A percentile compares a stretch with the other conserved stretches of the same genome.
phyloP scores from a whole-genome alignment of 31 red algal species.

The Asparagopsis taxiformis region DNA sequence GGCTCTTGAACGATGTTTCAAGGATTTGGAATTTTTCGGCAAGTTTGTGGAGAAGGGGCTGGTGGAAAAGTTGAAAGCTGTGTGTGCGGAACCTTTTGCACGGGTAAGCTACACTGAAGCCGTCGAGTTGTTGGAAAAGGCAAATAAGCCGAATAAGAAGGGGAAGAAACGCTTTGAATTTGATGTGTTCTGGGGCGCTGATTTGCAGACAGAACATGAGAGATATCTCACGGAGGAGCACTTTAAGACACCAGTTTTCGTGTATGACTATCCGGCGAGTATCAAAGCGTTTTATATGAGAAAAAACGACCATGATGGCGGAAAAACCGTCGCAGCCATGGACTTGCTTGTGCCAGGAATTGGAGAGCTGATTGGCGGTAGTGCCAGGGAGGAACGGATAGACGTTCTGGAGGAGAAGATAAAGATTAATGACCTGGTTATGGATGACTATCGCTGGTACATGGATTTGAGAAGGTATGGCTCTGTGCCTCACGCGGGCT shows the following conservation, averaged over 20 bases:
- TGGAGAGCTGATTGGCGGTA: conserved; percentile 96
- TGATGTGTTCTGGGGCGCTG: conserved; percentile 78
- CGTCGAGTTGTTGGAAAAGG: conserved; percentile 63
- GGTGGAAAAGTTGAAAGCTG: conserved; percentile 48
- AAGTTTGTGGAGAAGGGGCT: conserved; percentile 89
- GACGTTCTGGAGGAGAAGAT: conserved; percentile 78
- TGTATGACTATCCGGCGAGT: conserved; percentile 88
- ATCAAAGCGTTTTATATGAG: conserved; percentile 99
- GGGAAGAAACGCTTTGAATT: conserved; percentile 89
- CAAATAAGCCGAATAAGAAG: conserved; percentile 52
- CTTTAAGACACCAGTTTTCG: conserved; percentile 90
- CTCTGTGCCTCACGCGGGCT: conserved; percentile 91
- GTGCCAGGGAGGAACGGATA: conserved; percentile 83
- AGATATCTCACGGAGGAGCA: conserved; percentile 91
- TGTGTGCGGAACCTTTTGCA: conserved; percentile 58
- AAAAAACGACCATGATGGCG: conserved; percentile 76
- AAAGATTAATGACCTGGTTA: conserved; percentile 53
- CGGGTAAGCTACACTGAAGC: conserved; percentile 92
- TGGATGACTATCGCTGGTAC: conserved; percentile 94
- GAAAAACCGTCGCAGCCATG: conserved; percentile 82
- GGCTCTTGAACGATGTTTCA: conserved; percentile 40
- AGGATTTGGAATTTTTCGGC: conserved; percentile 91
- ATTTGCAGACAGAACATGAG: conserved; percentile 97
- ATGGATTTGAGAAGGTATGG: conserved; percentile 92
- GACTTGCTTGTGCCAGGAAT: conserved; percentile 98